These are phyloP conservation scores for Populus tremula DNA, from an alignment of 345 rosid genomes.

Conservation along the genomic window DNA sequence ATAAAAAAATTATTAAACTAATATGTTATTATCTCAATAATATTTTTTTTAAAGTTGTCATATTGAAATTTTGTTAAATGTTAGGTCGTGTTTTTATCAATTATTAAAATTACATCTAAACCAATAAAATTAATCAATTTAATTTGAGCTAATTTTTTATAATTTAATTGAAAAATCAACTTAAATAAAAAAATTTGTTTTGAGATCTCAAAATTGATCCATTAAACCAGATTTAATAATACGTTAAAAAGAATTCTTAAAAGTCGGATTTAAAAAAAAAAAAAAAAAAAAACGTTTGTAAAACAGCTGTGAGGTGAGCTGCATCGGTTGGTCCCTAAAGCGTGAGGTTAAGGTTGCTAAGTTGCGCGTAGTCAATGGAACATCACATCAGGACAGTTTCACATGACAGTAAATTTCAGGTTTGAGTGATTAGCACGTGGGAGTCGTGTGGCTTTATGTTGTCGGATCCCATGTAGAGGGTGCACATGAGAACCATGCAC, in stretches of 20 bases:
- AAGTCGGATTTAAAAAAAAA: too few relatives aligned
- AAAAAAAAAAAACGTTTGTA: too few relatives aligned
- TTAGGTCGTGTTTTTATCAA: fast-evolving
- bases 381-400: constrained; percentile 8
- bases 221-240: too few relatives aligned
- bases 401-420: constrained; percentile 18
- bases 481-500: constrained; percentile 16
- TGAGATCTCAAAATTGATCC: fast-evolving
- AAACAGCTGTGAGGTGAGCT: neutral
- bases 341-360: neutral
- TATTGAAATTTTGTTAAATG: too few relatives aligned
- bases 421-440: constrained; percentile 4
- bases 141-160: too few relatives aligned
- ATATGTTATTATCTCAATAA: too few relatives aligned
- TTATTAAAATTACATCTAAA: fast-evolving
- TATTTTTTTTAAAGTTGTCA: too few relatives aligned
- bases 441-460: constrained; percentile 4
- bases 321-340: neutral
- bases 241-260: too few relatives aligned
- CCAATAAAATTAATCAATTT: fast-evolving
- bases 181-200: fast-evolving
- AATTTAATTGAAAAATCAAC: too few relatives aligned
- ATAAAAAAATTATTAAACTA: too few relatives aligned
- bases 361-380: constrained; percentile 17
- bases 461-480: constrained; percentile 11